A percentile compares a stretch with the other conserved stretches of the same genome.
Evolutionary conservation across 2,329 filamentous ascomycete species (phyloP).

Genomic region (Byssothecium circinans): DNA sequence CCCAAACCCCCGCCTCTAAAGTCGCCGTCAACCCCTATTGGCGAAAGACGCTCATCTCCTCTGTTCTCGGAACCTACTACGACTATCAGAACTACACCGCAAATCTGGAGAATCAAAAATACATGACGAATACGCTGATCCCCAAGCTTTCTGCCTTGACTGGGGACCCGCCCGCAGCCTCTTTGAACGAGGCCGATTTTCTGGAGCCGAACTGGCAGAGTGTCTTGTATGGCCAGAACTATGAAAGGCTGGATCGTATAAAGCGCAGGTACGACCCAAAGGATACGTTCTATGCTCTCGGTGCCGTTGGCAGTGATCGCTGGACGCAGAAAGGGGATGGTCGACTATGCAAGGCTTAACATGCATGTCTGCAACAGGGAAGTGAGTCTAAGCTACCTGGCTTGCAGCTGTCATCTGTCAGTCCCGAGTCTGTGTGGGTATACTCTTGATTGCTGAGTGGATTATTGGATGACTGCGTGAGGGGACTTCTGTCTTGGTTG

Average conservation of each 20-base stretch:
- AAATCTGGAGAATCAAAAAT: slow-evolving; percentile 1
- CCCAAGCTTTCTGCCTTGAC: slow-evolving; percentile 1
- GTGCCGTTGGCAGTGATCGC: slow-evolving; percentile 16
- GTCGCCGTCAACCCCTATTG: slow-evolving; percentile 7
- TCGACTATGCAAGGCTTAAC: slow-evolving; percentile 12
- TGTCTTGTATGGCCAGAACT: slow-evolving; percentile 35
- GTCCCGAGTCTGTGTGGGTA: neutral
- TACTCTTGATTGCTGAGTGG: too few relatives aligned
- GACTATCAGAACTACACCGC: slow-evolving; percentile 3
- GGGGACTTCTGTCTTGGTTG: too few relatives aligned
- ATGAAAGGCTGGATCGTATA: slow-evolving; percentile 8
- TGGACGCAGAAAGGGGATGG: slow-evolving; percentile 9
- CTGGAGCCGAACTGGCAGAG: slow-evolving; percentile 34
- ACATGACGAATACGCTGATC: slow-evolving; percentile 7
- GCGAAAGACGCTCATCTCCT: slow-evolving; percentile 2
- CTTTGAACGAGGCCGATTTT: slow-evolving; percentile 34
- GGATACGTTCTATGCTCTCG: slow-evolving; percentile 13
- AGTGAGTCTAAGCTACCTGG: neutral
- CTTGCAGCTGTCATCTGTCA: too few relatives aligned
- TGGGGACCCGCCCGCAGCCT: slow-evolving; percentile 17
- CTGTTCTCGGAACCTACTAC: slow-evolving; percentile 2
- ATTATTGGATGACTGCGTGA: too few relatives aligned
- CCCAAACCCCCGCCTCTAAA: neutral
- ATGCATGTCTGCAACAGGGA: neutral
- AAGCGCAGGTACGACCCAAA: slow-evolving; percentile 18